Evolutionary conservation across 73 alveolate genomes (phyloP).

Genomic region (Blepharisma japonicum): DNA sequence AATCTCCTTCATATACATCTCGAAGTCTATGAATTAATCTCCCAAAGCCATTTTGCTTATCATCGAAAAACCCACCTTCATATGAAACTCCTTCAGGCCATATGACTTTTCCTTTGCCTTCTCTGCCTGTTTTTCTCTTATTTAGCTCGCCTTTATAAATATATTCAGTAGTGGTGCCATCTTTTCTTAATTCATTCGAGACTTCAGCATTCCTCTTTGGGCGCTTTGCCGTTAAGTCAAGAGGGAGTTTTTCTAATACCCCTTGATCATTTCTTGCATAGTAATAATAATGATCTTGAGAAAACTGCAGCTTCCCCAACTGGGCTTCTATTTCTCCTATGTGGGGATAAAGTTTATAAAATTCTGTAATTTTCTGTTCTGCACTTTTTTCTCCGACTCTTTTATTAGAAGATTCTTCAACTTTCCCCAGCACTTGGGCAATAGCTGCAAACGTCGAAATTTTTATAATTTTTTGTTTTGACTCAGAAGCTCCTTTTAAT

Average conservation of each 20-base stretch:
- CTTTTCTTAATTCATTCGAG: neutral
- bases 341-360: constrained; percentile 16
- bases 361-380: constrained; percentile 5
- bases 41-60: constrained; percentile 25
- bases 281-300: neutral
- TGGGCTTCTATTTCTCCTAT: neutral
- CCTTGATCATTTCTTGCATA: constrained; percentile 16
- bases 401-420: neutral
- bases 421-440: constrained; percentile 23
- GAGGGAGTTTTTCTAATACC: constrained; percentile 8
- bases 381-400: constrained; percentile 17
- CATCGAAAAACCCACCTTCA: neutral
- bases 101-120: constrained; percentile 20
- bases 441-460: constrained; percentile 14
- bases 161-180: constrained; percentile 18
- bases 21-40: constrained; percentile 15
- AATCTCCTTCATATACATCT: constrained; percentile 34
- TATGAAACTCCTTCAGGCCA: constrained; percentile 32
- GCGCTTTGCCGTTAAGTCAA: neutral
- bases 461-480: constrained; percentile 23
- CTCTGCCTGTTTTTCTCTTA: constrained; percentile 1
- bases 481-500: constrained; percentile 25
- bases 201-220: constrained; percentile 23
- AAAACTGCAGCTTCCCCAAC: neutral
- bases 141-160: constrained; percentile 25